Evolutionary conservation across 345 rosid species (phyloP).

Genomic region (Rubroshorea leprosula): DNA sequence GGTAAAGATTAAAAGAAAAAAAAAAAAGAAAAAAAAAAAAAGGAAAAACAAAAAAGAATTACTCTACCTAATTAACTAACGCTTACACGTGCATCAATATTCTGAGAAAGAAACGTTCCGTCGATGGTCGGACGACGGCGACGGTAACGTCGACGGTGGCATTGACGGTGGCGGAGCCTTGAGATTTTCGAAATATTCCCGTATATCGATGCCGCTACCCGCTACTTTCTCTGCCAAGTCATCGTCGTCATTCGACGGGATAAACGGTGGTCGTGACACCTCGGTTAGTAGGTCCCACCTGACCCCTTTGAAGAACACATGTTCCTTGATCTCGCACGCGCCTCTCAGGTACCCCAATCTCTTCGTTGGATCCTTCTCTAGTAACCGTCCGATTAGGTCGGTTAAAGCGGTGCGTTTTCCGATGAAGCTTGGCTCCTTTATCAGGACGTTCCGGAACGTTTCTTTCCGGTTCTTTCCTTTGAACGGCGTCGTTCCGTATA

Average conservation of each 20-base stretch:
- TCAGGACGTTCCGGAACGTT: slow-evolving; percentile 69
- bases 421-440: slow-evolving; percentile 49
- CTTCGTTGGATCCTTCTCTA: slow-evolving; percentile 62
- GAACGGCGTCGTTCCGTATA: slow-evolving; percentile 83
- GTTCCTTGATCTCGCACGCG: slow-evolving; percentile 73
- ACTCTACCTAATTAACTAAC: slow-evolving; percentile 13
- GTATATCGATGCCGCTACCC: slow-evolving; percentile 27
- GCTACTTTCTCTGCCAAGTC: slow-evolving; percentile 27
- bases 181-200: slow-evolving; percentile 32
- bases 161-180: slow-evolving; percentile 23
- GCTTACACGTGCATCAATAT: slow-evolving; percentile 36
- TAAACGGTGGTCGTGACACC: slow-evolving; percentile 75
- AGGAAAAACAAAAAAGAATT: slow-evolving; percentile 8
- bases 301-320: slow-evolving; percentile 59
- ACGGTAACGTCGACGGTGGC: slow-evolving; percentile 31
- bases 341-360: slow-evolving; percentile 70
- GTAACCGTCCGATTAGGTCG: slow-evolving; percentile 60
- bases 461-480: slow-evolving; percentile 71
- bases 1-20: not conserved
- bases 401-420: slow-evolving; percentile 55
- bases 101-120: slow-evolving; percentile 32
- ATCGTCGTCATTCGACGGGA: slow-evolving; percentile 53
- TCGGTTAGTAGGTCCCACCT: slow-evolving; percentile 75
- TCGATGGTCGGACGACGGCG: slow-evolving; percentile 24
- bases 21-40: not conserved